Evolutionary conservation across 164 flowering plant genomes (phyloP), one percentile per base, ranked within the genome.

Genomic region (Magnolia changhungtana): DNA sequence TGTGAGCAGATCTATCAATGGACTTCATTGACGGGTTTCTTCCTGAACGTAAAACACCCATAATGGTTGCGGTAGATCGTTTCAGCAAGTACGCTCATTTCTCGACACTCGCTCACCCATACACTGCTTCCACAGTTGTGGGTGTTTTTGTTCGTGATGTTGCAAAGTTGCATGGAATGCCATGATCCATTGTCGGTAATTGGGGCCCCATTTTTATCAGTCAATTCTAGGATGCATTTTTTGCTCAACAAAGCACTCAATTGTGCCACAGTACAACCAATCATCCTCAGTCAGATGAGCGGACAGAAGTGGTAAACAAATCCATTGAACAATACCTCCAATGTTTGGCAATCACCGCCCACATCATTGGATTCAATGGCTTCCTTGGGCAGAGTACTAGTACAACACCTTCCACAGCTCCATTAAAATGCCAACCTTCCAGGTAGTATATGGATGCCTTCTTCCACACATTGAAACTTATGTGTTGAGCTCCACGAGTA

Each of bases 11-110:
- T 11, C 14, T 63, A 8, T 59, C 74, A 0, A 50, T 79, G 27
- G 74, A 74, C 16, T 69, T 74, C 61, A 64, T 79, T 11, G 75
- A 71, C 14, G 55, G 66, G 0, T 31, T 75, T 10, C 3, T 13
- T 11, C 74, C 70, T 0, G 0, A 61, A 0, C 0, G 63, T 3
- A 49, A 27, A 19, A 23, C 49, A 0, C 8, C 24, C 1, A 74
- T 78, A 11, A 9, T 78, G 14, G 69, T 70, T 11, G 59, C 3
- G 1, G 7, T 71, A 20, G 73, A 50, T 9, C 73, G 73, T 8
- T n/a, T 71, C 9, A 9, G 6, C n/a, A 71, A 71, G 20, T 71
- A 71, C 19, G 73, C 55, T 2, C 59, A 45, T 52, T 71, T 71
- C 27, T 13, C 14, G 9, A 21, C 73, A 7, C 1, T 71, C 8